Conservation (phyloP, 2,329 filamentous ascomycete genomes). For the Diaporthe sp. region DNA sequence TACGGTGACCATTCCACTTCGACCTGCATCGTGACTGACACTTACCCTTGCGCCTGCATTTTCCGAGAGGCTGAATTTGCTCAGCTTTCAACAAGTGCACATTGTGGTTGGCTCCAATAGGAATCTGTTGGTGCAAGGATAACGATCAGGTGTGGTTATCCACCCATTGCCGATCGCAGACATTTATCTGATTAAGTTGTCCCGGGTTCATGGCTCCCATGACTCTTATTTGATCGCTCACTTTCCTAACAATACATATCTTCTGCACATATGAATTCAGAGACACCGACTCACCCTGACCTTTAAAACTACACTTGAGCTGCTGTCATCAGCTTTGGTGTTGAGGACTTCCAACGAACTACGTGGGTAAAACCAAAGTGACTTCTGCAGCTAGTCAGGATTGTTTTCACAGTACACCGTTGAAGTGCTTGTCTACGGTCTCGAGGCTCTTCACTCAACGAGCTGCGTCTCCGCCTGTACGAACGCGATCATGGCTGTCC, state of each 20-base stretch:
- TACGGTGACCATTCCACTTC: neutral
- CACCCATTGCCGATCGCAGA: neutral
- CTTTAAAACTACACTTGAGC: neutral
- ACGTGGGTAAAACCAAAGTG: too few species aligned
- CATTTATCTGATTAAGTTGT: neutral
- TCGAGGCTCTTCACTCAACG: neutral
- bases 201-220: neutral
- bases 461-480: neutral
- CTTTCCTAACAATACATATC: neutral
- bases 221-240: neutral
- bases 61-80: neutral
- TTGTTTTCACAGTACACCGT: neutral
- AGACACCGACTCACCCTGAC: neutral
- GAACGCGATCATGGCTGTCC: neutral
- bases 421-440: too few species aligned
- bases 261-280: neutral
- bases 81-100: neutral
- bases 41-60: neutral
- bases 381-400: too few species aligned
- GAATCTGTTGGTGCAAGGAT: neutral
- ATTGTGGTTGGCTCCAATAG: neutral
- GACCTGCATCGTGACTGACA: neutral
- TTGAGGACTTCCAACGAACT: too few species aligned
- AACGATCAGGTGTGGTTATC: neutral
- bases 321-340: neutral